Base-by-base conservation (phyloP, 306 rosid genomes). In the Lotus japonicus region DNA sequence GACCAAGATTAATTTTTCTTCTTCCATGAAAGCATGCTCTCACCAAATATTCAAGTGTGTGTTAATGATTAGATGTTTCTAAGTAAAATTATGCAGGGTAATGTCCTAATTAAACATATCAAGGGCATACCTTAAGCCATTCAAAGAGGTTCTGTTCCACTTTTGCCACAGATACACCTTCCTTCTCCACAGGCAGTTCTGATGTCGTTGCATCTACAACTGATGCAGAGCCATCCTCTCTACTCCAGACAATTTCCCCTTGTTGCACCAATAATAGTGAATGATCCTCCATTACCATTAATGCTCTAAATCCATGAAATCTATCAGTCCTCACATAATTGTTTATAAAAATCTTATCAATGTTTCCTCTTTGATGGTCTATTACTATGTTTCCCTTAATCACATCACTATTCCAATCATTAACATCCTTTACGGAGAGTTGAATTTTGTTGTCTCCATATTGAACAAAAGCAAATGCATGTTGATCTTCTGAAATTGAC, bases 151-250 rank as follows among this genome's bases (percentile, higher is more conserved):
- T 90, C 72, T 90, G 85, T 86, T 94, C 98, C 69, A 94, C 98
- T 84, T 88, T 90, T 31, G 94, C 92, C 43, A 90, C 95, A 2
- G 95, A 88, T 42, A 90, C 97, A 43, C 95, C 97, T 59, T 79
- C 77, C 88, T 78, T 95, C 73, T 79, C 92, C 80, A 95, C 90
- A 11, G 97, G 97, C 59, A 95, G 84, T 83, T 95, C 97, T 39
- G 95, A 88, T 7, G 91, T 83, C 66, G 86, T 78, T 51, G 82
- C 97, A 79, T 85, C 94, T 44, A 95, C 85, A 53, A 95, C 82
- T 54, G 99, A 91, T 46, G 99, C 99, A 76, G 90, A 95, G 73
- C 99, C 95, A 76, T 95, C 99, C 75, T 95, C 99, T 85, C 99
- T 85, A 62, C 84, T 80, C 99, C 99, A 95, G 63, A 95, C 99